Percentiles rank a stretch among this genome's conserved stretches.
These are phyloP conservation scores for Cryptococcus amylolentus DNA, from an alignment of 1,284 basidiomycete species.

Conservation along the genomic window DNA sequence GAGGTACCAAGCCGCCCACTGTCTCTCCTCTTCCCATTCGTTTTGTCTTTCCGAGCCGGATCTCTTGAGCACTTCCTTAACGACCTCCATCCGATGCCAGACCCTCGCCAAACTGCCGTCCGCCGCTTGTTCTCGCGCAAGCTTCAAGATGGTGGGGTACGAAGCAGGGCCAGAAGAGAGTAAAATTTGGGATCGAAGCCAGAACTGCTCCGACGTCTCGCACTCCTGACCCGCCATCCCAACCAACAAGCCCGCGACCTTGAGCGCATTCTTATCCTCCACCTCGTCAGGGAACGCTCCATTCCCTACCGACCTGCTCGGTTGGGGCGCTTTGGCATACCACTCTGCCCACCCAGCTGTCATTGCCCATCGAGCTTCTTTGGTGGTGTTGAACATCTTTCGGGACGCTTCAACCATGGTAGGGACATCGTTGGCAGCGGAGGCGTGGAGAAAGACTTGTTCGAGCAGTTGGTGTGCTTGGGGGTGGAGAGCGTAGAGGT, in stretches of 20 bases:
- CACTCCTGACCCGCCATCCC: slow-evolving; percentile 20
- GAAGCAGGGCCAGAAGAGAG: slow-evolving; percentile 22
- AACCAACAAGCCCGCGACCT: slow-evolving; percentile 26
- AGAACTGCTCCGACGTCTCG: slow-evolving; percentile 31
- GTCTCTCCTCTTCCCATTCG: slow-evolving; percentile 29
- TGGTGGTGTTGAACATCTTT: slow-evolving; percentile 40
- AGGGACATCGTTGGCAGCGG: slow-evolving; percentile 25
- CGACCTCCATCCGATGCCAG: slow-evolving; percentile 31
- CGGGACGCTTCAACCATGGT: slow-evolving; percentile 27
- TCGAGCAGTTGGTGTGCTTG: slow-evolving; percentile 27
- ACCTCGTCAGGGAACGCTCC: too few species aligned
- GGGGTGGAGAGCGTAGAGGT: slow-evolving; percentile 25
- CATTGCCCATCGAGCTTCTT: slow-evolving; percentile 35
- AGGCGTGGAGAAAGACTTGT: slow-evolving; percentile 37
- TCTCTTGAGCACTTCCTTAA: slow-evolving; percentile 7
- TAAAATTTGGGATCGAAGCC: slow-evolving; percentile 39
- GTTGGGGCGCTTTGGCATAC: neutral
- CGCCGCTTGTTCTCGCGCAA: slow-evolving; percentile 18
- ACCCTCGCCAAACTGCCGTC: slow-evolving; percentile 27
- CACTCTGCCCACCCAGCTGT: slow-evolving; percentile 39
- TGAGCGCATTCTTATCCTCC: slow-evolving; percentile 11
- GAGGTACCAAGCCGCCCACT: slow-evolving; percentile 17
- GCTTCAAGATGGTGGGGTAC: slow-evolving; percentile 14
- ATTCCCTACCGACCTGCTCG: slow-evolving; percentile 10
- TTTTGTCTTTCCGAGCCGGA: slow-evolving; percentile 1